Conservation (phyloP, 805 yeast species). For the Groenewaldozyma tartarivorans region DNA sequence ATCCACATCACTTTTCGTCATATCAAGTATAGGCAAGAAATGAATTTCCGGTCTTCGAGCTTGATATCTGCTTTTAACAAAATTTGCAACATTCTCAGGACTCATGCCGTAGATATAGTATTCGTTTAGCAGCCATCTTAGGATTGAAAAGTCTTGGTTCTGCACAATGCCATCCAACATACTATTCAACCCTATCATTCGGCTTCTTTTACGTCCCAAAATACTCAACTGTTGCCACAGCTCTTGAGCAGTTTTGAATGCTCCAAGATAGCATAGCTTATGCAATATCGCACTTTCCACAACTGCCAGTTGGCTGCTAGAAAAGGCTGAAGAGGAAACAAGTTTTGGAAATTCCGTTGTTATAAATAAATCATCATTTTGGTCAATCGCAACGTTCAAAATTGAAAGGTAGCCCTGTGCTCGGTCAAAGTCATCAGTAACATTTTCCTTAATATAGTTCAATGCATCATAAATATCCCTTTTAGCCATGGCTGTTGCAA, state of each 20-base stretch:
- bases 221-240: constrained; percentile 11
- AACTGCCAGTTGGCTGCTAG: constrained; percentile 1
- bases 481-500: background rate
- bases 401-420: constrained; percentile 14
- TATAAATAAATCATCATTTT: constrained; percentile 12
- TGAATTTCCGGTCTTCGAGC: background rate
- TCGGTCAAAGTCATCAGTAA: background rate
- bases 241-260: constrained; percentile 7
- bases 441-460: background rate
- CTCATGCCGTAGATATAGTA: constrained; percentile 5
- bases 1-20: background rate
- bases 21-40: background rate
- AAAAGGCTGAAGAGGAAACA: background rate
- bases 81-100: background rate
- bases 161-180: constrained; percentile 5
- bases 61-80: background rate
- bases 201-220: background rate
- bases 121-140: constrained; percentile 8
- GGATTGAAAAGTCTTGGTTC: background rate
- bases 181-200: constrained; percentile 4
- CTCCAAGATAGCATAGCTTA: constrained; percentile 1
- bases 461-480: background rate
- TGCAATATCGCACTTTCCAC: constrained; percentile 7
- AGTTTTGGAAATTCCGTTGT: constrained; percentile 5
- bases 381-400: constrained; percentile 18